Base-by-base conservation (phyloP, 352 stramenopile species). In the Phytophthora meadii region DNA sequence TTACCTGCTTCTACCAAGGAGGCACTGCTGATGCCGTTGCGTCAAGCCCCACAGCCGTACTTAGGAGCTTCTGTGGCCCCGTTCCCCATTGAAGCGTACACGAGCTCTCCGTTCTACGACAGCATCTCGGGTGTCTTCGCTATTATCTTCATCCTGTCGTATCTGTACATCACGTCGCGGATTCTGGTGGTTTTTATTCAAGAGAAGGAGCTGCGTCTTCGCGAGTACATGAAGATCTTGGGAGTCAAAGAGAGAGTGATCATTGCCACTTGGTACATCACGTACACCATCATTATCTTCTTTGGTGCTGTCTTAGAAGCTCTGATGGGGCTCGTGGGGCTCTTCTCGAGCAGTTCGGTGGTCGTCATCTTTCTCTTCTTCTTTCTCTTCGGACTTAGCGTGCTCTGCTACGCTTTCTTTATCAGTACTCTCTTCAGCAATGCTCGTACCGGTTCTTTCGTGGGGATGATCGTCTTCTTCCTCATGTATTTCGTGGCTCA, bases 201-300 rank as follows among this genome's bases (percentile, higher is more conserved):
- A 8, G 93, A 98, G 72, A 97, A 97, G 37, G 93, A 98, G 57
- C 77, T 77, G 1, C 77, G 87, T 8, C 79, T 93, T 28, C 90
- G 93, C 12, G 94, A 98, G 64, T 84, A 82, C 41, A 94, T 98
- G 72, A 93, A 94, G 67, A 84, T 88, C 37, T 88, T 98, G 61
- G 95, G 95, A 14, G 79, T 98, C 11, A 94, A 74, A n/a, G 82
- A 93, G 48, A 66, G 52, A 5, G 70, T 65, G 17, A 91, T 93
- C 42, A 61, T 89, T 22, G 37, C 77, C 6, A 84, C 75, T 12
- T 93, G 84, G 84, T 91, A 87, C 56, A 81, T 98, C 51, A 97
- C 91, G 28, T 97, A 97, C 77, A 65, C 87, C 11, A 39, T 87
- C 25, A 89, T 98, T 46, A 65, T 98, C 24, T 63, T 95, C 10